Percentiles rank a stretch among this genome's conserved stretches.
Evolutionary conservation across 2,329 filamentous ascomycete species (phyloP).

Genomic region (Gaeumannomyces tritici): DNA sequence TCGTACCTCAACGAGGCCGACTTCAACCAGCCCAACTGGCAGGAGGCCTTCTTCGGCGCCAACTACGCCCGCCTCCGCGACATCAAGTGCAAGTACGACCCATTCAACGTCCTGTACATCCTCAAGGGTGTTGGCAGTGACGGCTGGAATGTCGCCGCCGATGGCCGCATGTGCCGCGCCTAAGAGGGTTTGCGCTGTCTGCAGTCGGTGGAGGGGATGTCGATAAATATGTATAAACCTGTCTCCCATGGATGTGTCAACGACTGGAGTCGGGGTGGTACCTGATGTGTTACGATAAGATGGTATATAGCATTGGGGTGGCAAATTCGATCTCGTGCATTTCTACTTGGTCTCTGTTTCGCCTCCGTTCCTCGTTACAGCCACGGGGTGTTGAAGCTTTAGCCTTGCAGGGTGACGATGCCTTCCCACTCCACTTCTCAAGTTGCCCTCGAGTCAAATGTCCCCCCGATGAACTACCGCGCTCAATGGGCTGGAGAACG

Average conservation of each 20-base stretch:
- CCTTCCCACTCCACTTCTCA: too few species aligned
- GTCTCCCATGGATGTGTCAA: neutral
- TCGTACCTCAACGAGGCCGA: conserved; percentile 14
- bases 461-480: too few species aligned
- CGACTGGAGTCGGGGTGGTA: too few species aligned
- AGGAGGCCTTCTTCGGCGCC: conserved; percentile 23
- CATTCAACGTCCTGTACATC: conserved; percentile 26
- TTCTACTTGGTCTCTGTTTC: neutral
- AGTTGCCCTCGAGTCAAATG: too few species aligned
- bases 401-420: too few species aligned
- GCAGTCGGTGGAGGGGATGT: too few species aligned
- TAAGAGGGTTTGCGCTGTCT: neutral
- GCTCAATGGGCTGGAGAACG: too few species aligned
- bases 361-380: too few species aligned
- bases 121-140: conserved; percentile 31
- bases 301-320: neutral
- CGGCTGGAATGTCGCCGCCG: conserved; percentile 22
- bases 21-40: conserved; percentile 22
- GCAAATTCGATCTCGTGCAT: neutral
- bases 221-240: neutral
- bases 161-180: neutral
- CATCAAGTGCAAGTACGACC: conserved; percentile 33
- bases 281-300: neutral
- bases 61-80: conserved; percentile 21
- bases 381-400: too few species aligned